A percentile compares a stretch with the other conserved stretches of the same genome.
phyloP scores from a whole-genome alignment of 768 basidiomycete genomes.

The Mycena capillaripes region DNA sequence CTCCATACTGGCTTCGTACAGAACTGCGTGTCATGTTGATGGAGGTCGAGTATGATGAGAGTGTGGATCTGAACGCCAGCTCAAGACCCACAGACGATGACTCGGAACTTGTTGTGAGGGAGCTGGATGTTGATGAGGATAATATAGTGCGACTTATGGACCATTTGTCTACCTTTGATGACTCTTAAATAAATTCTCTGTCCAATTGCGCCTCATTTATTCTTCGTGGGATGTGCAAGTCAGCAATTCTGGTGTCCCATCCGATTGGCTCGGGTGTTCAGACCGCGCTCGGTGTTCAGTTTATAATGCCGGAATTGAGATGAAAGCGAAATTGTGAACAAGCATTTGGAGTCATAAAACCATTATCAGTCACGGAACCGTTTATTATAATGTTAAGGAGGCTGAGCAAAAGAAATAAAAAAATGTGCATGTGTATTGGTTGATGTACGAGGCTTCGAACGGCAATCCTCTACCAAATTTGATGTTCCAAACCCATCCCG shows the following conservation, averaged over 20 bases:
- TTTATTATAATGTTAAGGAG: too few species aligned
- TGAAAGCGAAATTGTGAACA: background rate
- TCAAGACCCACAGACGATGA: background rate
- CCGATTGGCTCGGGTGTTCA: slow-evolving; percentile 3
- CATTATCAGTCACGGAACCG: too few species aligned
- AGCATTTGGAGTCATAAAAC: background rate
- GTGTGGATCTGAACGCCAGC: too few species aligned
- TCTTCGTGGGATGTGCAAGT: background rate
- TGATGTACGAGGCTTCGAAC: too few species aligned
- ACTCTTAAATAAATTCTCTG: background rate
- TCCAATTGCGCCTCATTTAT: background rate
- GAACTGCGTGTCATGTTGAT: background rate
- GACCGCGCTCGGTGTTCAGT: slow-evolving; percentile 1
- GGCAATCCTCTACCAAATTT: background rate
- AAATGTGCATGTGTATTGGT: too few species aligned
- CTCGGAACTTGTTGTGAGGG: background rate
- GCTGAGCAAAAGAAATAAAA: too few species aligned
- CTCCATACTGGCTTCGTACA: background rate
- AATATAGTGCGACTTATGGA: slow-evolving; percentile 2
- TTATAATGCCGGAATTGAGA: background rate
- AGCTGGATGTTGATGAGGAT: slow-evolving; percentile 9
- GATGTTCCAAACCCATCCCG: background rate
- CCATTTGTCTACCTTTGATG: slow-evolving; percentile 10
- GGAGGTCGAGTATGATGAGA: background rate
- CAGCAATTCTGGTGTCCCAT: background rate